Evolutionary conservation across 202 grass and related monocot species (phyloP).

Genomic region (Saccharum hybrid): DNA sequence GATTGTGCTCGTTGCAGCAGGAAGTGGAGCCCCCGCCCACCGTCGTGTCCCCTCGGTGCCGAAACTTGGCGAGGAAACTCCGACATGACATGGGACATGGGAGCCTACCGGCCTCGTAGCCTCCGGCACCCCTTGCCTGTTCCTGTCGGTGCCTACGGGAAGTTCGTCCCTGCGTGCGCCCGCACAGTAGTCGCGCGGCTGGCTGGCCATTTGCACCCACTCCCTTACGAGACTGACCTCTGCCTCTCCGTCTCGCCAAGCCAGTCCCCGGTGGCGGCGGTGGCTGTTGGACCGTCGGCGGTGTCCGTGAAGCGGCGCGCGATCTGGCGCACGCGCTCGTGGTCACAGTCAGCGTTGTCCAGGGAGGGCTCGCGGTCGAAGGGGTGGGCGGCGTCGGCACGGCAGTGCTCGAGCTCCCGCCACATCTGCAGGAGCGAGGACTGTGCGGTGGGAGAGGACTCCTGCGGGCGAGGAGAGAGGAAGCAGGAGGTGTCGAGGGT

Average conservation of each 20-base stretch:
- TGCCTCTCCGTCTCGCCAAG: constrained; percentile 89
- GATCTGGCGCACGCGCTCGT: constrained; percentile 71
- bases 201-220: constrained; percentile 97
- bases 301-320: constrained; percentile 61
- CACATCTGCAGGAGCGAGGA: constrained; percentile 95
- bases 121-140: no score
- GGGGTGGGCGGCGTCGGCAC: constrained; percentile 38
- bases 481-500: constrained; percentile 80
- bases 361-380: constrained; percentile 66
- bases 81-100: no score
- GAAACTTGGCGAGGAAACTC: no score
- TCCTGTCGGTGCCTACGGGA: no score
- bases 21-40: no score
- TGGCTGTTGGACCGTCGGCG: constrained; percentile 19
- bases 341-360: constrained; percentile 59
- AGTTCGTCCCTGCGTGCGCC: no score
- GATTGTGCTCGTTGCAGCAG: no score
- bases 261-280: constrained; percentile 62
- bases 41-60: no score
- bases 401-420: constrained; percentile 85
- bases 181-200: constrained; percentile 57
- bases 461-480: constrained; percentile 49
- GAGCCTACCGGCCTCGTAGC: no score
- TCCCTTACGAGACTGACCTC: constrained; percentile 90
- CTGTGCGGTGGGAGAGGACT: constrained; percentile 45